Base-by-base conservation (phyloP, 1,284 basidiomycete species). In the Malassezia dermatis region DNA sequence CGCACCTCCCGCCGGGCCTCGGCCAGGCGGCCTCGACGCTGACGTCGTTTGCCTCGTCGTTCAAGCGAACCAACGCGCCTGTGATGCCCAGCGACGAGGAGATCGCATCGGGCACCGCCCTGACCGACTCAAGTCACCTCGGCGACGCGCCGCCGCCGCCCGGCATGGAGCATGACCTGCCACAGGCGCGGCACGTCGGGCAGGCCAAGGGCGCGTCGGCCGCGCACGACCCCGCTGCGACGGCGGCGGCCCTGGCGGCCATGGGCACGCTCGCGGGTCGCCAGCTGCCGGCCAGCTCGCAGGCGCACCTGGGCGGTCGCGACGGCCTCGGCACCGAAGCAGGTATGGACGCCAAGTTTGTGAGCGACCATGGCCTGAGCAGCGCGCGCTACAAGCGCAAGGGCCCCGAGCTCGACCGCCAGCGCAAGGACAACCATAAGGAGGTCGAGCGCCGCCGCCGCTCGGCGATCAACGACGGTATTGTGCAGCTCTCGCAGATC, bases 381-480 rank as follows among this genome's bases (percentile, higher is more conserved):
- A 31, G 26, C 19, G 50, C 55, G 15, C 55, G 49, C 19, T 57
- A 57, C 51, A 57, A 57, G 50, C 55, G 55, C 40, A 58, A 58
- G 15, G 64, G 59, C 10, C 67, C 66, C 13, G 66, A 71, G 55
- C 50, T 67, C 1, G 69, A 71, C 35, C 59, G 69, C 8, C 60
- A 63, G 24, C 56, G 67, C 40, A 71, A 71, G 51, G 69, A 71
- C 59, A 66, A 69, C 51, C 69, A 71, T 56, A 94, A 94, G 86
- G 91, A 95, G 77, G 91, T 95, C 11, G 91, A 96, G 76, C 86
- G 90, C 55, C 82, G 89, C 41, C 84, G 91, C 48, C 81, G 91
- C 53, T 87, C 89, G 17, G 90, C 89, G 67, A 95, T 96, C 78
- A 93, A 93, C 75, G 87, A 91, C 59, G 90, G 90, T 0, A 94